Evolutionary conservation across 2,329 filamentous ascomycete genomes (phyloP), one percentile per base, ranked within the genome.

Genomic region (Curvularia eragrostidis): DNA sequence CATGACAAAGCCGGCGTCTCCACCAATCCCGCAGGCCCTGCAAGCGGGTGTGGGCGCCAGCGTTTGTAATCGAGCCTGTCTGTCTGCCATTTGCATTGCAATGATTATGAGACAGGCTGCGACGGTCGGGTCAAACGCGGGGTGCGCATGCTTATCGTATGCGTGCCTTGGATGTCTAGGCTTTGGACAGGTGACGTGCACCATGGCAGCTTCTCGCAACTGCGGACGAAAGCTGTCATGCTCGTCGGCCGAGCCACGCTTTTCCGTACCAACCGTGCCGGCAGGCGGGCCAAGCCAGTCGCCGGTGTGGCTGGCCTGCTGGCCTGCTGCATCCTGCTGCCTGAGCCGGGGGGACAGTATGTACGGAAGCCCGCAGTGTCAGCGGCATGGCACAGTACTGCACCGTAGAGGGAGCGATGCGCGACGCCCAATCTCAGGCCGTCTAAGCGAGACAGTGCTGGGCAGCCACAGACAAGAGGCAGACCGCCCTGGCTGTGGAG

Each of bases 401-500:
- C n/a, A n/a, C n/a, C n/a, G n/a, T n/a, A n/a, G n/a, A n/a, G n/a
- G n/a, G n/a, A n/a, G n/a, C n/a, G n/a, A n/a, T n/a, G n/a, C 32
- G 52, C 44, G 34, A 32, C 15, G 36, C 48, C 32, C 42, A 34
- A 52, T 13, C 48, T 26, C 7, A 49, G 51, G 53, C 38, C 23
- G 44, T 24, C 30, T 62, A 57, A 61, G 61, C 62, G 61, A 62
- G 62, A 63, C 62, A 61, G 58, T 61, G 59, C 61, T 49, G 57
- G 60, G 60, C 54, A 68, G 67, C 64, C 64, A 68, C 67, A 69
- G 64, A 56, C 62, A 52, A 59, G 67, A 51, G 64, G 54, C 53
- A 71, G 67, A 70, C 67, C 67, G 66, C 67, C 66, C 51, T 58
- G 62, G 44, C 30, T 52, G 62, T 59, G 59, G 61, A 59, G 54